Percentiles rank a stretch among this genome's conserved stretches.
These are phyloP conservation scores for Serendipita indica DNA, from an alignment of 768 basidiomycete species.

Conservation along the genomic window DNA sequence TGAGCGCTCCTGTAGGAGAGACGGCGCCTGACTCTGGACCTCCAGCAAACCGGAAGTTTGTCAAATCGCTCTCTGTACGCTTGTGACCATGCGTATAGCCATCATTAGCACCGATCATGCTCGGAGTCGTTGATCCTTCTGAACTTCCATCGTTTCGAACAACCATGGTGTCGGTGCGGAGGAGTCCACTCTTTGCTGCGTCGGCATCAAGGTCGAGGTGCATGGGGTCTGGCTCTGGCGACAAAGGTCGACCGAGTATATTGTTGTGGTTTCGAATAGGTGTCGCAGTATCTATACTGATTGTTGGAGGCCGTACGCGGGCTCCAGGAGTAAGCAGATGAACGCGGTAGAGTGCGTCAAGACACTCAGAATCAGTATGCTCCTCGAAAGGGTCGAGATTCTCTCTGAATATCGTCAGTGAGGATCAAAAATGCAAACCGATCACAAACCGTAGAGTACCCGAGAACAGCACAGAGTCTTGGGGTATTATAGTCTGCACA, in stretches of 20 bases:
- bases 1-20: background rate
- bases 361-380: slow-evolving; percentile 9
- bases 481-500: slow-evolving; percentile 9
- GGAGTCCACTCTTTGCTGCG: background rate
- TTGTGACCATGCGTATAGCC: background rate
- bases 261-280: slow-evolving; percentile 26
- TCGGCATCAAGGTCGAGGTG: background rate
- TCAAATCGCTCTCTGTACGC: background rate
- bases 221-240: background rate
- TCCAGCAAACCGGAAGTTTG: background rate
- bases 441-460: slow-evolving; percentile 7
- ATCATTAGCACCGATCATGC: background rate
- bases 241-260: background rate
- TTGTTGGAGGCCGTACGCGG: background rate
- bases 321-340: background rate
- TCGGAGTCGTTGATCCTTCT: background rate
- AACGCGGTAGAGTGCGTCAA: slow-evolving; percentile 3
- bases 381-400: slow-evolving; percentile 12
- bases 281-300: slow-evolving; percentile 12
- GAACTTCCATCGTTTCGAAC: background rate
- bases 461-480: slow-evolving; percentile 11
- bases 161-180: background rate
- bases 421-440: background rate
- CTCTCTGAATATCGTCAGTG: background rate
- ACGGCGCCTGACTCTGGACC: background rate